A percentile compares a stretch with the other conserved stretches of the same genome.
phyloP scores from a whole-genome alignment of 2,329 filamentous ascomycete species.

The Verticillium tricorpus region DNA sequence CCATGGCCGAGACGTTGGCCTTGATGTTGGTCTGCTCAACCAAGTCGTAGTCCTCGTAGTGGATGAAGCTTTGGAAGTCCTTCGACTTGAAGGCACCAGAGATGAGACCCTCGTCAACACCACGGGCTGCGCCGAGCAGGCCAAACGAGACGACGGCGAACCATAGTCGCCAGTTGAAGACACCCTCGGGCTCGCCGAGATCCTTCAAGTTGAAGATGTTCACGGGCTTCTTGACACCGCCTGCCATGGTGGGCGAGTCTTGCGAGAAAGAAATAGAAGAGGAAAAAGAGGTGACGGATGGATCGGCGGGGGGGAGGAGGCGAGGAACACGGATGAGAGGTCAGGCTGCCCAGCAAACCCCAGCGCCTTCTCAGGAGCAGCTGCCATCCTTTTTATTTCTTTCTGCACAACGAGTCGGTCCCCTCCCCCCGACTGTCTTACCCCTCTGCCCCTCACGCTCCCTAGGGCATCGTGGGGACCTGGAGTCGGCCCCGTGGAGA shows the following conservation, averaged over 20 bases:
- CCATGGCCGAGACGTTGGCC: slow-evolving; percentile 76
- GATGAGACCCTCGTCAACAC: slow-evolving; percentile 78
- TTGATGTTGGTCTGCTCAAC: slow-evolving; percentile 62
- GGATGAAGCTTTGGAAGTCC: slow-evolving; percentile 57
- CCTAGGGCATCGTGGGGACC: not conserved
- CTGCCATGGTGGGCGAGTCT: slow-evolving; percentile 34
- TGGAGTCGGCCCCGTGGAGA: not conserved
- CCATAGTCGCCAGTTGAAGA: slow-evolving; percentile 76
- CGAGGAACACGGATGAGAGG: not conserved
- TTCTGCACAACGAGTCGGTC: not conserved
- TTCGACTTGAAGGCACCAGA: slow-evolving; percentile 65
- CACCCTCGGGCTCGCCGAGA: slow-evolving; percentile 61
- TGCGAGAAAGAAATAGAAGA: not conserved
- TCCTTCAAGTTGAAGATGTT: slow-evolving; percentile 62
- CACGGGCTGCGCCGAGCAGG: slow-evolving; percentile 71
- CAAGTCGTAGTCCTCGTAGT: slow-evolving; percentile 47
- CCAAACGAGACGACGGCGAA: slow-evolving; percentile 71
- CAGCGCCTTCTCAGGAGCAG: not conserved
- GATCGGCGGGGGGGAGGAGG: not conserved
- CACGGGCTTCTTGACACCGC: slow-evolving; percentile 50
- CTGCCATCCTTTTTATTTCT: not conserved
- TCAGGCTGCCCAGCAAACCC: not conserved
- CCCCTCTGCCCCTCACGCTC: not conserved
- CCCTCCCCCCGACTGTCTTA: not conserved
- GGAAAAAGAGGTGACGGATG: not conserved